Evolutionary conservation across 164 flowering plant species (phyloP), one percentile per base, ranked within the genome.

Genomic region (Tetracentron sinense): DNA sequence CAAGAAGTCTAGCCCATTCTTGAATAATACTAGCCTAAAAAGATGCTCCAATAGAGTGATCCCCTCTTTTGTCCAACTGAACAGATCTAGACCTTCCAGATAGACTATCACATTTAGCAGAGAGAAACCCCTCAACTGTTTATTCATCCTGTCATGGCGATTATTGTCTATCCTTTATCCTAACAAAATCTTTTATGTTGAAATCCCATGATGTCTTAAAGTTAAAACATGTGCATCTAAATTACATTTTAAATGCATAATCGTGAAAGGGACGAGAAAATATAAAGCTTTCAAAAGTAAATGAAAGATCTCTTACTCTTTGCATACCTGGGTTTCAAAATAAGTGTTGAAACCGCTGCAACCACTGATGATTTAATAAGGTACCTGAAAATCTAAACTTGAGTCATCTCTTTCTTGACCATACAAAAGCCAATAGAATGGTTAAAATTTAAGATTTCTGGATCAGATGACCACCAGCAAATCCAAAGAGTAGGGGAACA

Each of bases 301-400:
- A 38, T 1, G 14, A 38, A 8, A 38, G 14, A 8, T 16, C 14
- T 10, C 14, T 42, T 59, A 15, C 14, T 30, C 12, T 50, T n/a
- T 4, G n/a, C 31, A 20, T 77, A 84, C 92, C 81, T 74, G 57
- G 83, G 77, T 62, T 82, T 79, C 60, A 81, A 58, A 31, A 74
- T 60, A 57, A 82, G 69, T 8, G n/a, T 28, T 17, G 76, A 46
- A 44, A 86, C 78, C 31, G 82, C 77, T 53, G 81, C 67, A 55
- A 84, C 68, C 50, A 86, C 26, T 19, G 87, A 78, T 46, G 64
- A 54, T 72, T 86, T 84, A 12, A 86, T 81, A 20, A 7, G 69
- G 66, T 82, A 82, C 80, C 92, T 84, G 72, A 3, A 54, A 62
- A 55, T 50, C 8, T 38, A 38, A 10, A 33, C 38, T 33, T 33